phyloP scores from a whole-genome alignment of 352 stramenopile genomes.

The Globisporangium cystogenes region DNA sequence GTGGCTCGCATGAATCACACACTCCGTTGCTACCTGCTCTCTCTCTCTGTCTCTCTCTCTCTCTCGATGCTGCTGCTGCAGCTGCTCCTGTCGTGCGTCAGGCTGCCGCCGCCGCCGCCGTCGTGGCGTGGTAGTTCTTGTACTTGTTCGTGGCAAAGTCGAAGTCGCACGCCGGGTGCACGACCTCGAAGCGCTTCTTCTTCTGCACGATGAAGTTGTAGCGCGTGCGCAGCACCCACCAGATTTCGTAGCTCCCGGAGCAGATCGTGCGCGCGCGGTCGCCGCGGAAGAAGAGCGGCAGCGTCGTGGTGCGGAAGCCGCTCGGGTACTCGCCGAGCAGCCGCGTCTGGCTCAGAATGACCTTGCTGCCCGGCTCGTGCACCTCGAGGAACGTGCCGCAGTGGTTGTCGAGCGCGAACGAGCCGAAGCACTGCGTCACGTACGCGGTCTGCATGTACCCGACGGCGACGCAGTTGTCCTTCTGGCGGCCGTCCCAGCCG shows the following conservation, averaged over 20 bases:
- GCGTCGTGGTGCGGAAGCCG: constrained; percentile 67
- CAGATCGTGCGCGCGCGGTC: constrained; percentile 62
- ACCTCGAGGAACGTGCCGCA: constrained; percentile 86
- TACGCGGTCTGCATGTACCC: constrained; percentile 78
- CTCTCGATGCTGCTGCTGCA: background rate
- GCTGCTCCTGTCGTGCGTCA: background rate
- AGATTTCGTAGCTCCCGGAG: constrained; percentile 75
- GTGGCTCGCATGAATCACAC: constrained; percentile 13
- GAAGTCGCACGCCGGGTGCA: constrained; percentile 66
- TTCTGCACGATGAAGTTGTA: constrained; percentile 84
- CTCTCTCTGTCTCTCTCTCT: background rate
- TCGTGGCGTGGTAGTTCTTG: constrained; percentile 52
- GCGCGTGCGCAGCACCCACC: constrained; percentile 80
- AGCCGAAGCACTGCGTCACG: constrained; percentile 66
- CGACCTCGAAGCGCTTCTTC: constrained; percentile 67
- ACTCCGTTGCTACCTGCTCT: background rate
- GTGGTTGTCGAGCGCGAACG: constrained; percentile 66
- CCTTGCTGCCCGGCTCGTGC: constrained; percentile 53
- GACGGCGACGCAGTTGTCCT: constrained; percentile 61
- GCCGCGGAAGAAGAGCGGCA: constrained; percentile 67
- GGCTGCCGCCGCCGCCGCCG: constrained; percentile 8
- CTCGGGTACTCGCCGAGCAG: constrained; percentile 65
- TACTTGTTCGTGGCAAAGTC: constrained; percentile 78
- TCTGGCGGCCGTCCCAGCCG: constrained; percentile 50
- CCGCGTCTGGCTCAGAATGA: constrained; percentile 69